Evolutionary conservation across 2,329 filamentous ascomycete species (phyloP).

Genomic region (Arthrobotrys musiformis): DNA sequence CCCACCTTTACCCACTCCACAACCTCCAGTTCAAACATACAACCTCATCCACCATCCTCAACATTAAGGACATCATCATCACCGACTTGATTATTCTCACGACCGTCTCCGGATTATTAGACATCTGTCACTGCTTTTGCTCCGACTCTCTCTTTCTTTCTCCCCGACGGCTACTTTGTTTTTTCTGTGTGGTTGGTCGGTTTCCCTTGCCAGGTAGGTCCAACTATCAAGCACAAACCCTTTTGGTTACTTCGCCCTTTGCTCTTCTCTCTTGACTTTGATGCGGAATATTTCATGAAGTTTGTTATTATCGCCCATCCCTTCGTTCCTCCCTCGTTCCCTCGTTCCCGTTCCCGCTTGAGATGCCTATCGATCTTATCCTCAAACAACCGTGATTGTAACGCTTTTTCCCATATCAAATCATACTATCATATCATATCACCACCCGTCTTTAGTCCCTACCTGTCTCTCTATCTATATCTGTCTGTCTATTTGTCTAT

Average conservation of each 20-base stretch:
- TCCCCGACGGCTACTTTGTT: slow-evolving; percentile 1
- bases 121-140: neutral
- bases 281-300: neutral
- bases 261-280: no score
- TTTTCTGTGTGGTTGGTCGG: slow-evolving; percentile 7
- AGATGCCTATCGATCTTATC: neutral
- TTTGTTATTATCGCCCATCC: neutral
- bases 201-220: slow-evolving; percentile 9
- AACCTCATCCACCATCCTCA: neutral
- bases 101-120: neutral
- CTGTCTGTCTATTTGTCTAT: neutral
- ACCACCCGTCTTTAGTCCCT: slow-evolving; percentile 2
- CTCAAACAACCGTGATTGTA: neutral
- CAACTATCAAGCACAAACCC: neutral
- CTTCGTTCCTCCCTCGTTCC: neutral
- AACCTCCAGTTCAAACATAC: slow-evolving; percentile 1
- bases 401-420: neutral
- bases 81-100: no score
- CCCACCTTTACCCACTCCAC: neutral
- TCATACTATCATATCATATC: neutral
- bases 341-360: neutral
- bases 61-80: no score
- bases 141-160: neutral
- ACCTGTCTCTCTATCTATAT: neutral
- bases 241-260: no score